Percentiles rank a stretch among this genome's conserved stretches.
phyloP scores from a whole-genome alignment of 805 yeast species.

The Candida succiphila region DNA sequence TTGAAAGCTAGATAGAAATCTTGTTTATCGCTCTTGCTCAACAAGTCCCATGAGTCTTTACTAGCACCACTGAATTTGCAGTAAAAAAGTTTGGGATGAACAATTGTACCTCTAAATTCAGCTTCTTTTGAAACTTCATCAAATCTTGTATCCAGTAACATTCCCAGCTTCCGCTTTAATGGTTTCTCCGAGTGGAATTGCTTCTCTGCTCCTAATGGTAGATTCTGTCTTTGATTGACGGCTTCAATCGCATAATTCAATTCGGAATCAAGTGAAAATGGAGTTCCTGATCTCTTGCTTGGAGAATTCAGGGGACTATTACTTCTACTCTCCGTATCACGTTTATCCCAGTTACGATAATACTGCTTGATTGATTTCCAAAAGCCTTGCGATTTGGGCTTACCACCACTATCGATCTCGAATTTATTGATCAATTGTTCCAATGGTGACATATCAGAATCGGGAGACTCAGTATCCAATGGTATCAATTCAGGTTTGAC shows the following conservation, averaged over 20 bases:
- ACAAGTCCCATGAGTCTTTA: constrained; percentile 14
- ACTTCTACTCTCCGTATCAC: too few species aligned
- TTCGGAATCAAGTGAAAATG: too few species aligned
- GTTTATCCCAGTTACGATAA: too few species aligned
- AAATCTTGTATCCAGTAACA: constrained; percentile 16
- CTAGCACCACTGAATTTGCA: constrained; percentile 11
- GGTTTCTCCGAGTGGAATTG: background rate
- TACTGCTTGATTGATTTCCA: constrained; percentile 11
- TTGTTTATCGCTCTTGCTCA: constrained; percentile 4
- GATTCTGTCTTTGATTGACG: background rate
- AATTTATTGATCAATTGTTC: constrained; percentile 16
- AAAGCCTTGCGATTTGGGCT: constrained; percentile 6
- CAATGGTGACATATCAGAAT: too few species aligned
- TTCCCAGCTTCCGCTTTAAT: constrained; percentile 16
- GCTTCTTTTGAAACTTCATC: constrained; percentile 17
- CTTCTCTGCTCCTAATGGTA: background rate
- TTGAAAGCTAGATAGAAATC: constrained; percentile 20
- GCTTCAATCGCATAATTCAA: background rate
- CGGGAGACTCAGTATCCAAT: constrained; percentile 1
- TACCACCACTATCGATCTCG: constrained; percentile 19
- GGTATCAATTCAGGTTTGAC: constrained; percentile 6
- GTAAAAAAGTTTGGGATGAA: constrained; percentile 18
- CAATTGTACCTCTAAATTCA: constrained; percentile 16
- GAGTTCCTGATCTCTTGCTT: background rate
- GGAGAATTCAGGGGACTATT: background rate